Evolutionary conservation across 1,284 basidiomycete genomes (phyloP), one percentile per base, ranked within the genome.

Genomic region (Irpex sp.): DNA sequence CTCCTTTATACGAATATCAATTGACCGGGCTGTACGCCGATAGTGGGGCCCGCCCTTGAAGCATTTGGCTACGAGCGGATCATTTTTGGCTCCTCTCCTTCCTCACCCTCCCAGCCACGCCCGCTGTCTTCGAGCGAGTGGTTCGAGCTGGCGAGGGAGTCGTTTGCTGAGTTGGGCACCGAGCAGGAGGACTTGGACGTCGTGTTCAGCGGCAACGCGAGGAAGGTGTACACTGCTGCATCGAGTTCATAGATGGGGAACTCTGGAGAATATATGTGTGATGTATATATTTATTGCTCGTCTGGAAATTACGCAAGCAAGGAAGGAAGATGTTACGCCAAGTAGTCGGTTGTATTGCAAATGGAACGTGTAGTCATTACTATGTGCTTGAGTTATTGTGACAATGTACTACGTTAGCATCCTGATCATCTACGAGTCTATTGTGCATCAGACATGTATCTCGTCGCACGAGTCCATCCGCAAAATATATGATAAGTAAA

Each of bases 81-180:
- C 68, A 69, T 85, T 56, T 85, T 81, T 66, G 84, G 83, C 37
- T 80, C 82, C 2, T 75, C 79, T 8, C 77, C 82, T 4, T 76
- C 80, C 9, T 71, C 74, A n/a, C 73, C 66, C 57, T 81, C 77
- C n/a, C 77, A 70, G 56, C 78, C 74, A 28, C 68, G 69, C 54
- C 10, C 49, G 5, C 84, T 79, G 42, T 80, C 75, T 56, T 79
- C 82, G 8, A 79, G 78, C 14, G 84, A 89, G 66, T 96, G 93
- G 93, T 95, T 93, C 69, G 86, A 85, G 64, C 81, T 93, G 59
- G 86, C 91, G 14, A 81, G 90, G 63, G 90, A 90, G 71, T 87
- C 86, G 1, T 81, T 94, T 58, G 83, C 89, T n/a, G 91, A 94
- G 74, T 79, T 95, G 35, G 91, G 89, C 6, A 81, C 92, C 63